Conservation (phyloP, 1,284 basidiomycete genomes). For the Ceratobasidium sp. region DNA sequence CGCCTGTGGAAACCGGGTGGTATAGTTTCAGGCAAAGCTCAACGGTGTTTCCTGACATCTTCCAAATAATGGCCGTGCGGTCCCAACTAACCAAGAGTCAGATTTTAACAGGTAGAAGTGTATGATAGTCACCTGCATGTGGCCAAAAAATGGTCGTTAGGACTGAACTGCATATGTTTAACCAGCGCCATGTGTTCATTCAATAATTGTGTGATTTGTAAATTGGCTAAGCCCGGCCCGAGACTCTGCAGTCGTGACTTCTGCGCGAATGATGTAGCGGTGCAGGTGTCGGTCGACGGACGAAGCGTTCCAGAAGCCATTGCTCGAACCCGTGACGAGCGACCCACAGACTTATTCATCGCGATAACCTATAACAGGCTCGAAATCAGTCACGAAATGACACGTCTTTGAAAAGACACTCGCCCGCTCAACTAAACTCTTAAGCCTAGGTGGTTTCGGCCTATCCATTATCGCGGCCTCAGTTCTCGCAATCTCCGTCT, state of each 20-base stretch:
- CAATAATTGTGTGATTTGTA: slow-evolving; percentile 72
- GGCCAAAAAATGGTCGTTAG: slow-evolving; percentile 72
- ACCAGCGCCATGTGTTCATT: slow-evolving; percentile 75
- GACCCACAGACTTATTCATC: background rate
- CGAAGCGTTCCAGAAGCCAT: slow-evolving; percentile 35
- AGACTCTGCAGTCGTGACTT: slow-evolving; percentile 54
- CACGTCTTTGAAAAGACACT: background rate
- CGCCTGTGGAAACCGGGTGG: slow-evolving; percentile 72
- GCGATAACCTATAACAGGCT: slow-evolving; percentile 12
- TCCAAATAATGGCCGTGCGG: slow-evolving; percentile 78
- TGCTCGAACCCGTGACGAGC: slow-evolving; percentile 55
- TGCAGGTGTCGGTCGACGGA: slow-evolving; percentile 58
- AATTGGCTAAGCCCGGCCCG: slow-evolving; percentile 68
- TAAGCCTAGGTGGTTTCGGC: slow-evolving; percentile 14
- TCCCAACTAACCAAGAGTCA: slow-evolving; percentile 72
- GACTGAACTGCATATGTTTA: slow-evolving; percentile 77
- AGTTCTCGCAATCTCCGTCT: no score
- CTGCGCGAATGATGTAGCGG: slow-evolving; percentile 52
- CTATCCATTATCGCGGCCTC: background rate
- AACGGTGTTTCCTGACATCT: slow-evolving; percentile 61
- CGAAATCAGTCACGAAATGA: background rate
- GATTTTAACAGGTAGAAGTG: slow-evolving; percentile 44
- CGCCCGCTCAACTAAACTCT: slow-evolving; percentile 30
- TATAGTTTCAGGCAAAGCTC: slow-evolving; percentile 49
- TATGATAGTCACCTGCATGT: slow-evolving; percentile 76